Base-by-base conservation (phyloP, 1,284 basidiomycete genomes). In the Naganishia albida region DNA sequence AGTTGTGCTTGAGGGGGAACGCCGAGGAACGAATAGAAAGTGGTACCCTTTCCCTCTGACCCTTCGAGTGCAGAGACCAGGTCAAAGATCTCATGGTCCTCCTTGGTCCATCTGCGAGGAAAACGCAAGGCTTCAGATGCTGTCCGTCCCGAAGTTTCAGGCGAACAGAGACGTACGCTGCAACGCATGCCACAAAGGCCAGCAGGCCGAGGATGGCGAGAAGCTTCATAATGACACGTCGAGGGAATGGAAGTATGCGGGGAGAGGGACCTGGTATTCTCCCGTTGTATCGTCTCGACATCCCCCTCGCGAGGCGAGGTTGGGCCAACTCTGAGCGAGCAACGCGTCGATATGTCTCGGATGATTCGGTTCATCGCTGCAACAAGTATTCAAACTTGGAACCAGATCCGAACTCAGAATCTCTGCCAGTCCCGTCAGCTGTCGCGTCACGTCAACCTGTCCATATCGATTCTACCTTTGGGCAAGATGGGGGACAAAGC, bases 51-150 rank as follows among this genome's bases (percentile, higher is more conserved):
- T 70, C 88, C 87, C 82, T 95, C 93, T 1, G 89, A 82, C 1
- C 81, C 80, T 79, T 95, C 88, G 39, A 97, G 79, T 7, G 85
- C 89, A 69, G 85, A 85, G 65, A 96, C 93, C n/a, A 97, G 83
- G 80, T 96, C 93, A 74, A 97, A 97, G 62, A 97, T 93, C 79
- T 97, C 93, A 81, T 93, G 84, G 81, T 94, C 91, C 39, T 60
- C 57, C n/a, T 60, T 60, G 34, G 57, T 60, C 57, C 57, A 60
- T 60, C 57, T 60, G 46, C n/a, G 15, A 48, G n/a, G 26, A 46
- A 46, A 28, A 6, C 16, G 42, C 8, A 49, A 20, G n/a, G n/a
- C 18, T 49, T 59, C 30, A 59, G 30, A n/a, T 12, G 38, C 1
- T 3, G 15, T n/a, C n/a, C n/a, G n/a, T n/a, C n/a, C n/a, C 0